Percentiles rank a stretch among this genome's conserved stretches.
Conservation (phyloP, 2,329 filamentous ascomycete genomes). For the Niveomyces coronatus region DNA sequence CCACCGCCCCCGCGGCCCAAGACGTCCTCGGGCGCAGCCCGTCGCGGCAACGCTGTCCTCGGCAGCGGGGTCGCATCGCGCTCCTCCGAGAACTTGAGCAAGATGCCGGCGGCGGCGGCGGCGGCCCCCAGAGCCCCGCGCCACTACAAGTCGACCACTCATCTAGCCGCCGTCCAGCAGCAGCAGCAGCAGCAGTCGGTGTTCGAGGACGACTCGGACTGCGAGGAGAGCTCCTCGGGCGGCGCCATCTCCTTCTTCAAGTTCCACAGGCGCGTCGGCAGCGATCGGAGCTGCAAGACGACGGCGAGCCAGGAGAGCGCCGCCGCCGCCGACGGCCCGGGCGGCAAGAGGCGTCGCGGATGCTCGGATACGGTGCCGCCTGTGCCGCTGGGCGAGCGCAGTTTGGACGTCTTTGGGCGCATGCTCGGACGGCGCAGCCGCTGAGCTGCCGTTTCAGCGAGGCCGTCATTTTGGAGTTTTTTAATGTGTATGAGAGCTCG, state of each 20-base stretch:
- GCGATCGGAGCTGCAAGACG: constrained; percentile 19
- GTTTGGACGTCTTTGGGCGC: constrained; percentile 26
- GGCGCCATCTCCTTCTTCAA: constrained; percentile 35
- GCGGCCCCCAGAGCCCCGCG: constrained; percentile 11
- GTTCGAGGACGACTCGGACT: constrained; percentile 39
- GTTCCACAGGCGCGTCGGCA: constrained; percentile 29
- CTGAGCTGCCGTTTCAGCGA: constrained; percentile 10
- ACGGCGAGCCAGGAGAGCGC: neutral
- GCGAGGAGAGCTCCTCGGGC: constrained; percentile 25
- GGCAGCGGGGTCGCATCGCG: constrained; percentile 15
- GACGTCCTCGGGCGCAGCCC: neutral
- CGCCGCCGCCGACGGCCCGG: too few species aligned
- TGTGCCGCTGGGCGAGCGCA: constrained; percentile 16
- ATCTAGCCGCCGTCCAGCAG: constrained; percentile 13
- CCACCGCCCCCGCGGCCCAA: constrained; percentile 4
- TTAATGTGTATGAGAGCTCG: neutral
- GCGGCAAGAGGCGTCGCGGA: neutral
- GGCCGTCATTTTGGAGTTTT: neutral
- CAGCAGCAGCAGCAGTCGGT: constrained; percentile 26
- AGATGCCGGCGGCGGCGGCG: constrained; percentile 8
- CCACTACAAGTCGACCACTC: constrained; percentile 19
- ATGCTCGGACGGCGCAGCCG: constrained; percentile 26
- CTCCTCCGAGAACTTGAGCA: constrained; percentile 16
- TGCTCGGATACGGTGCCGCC: constrained; percentile 11
- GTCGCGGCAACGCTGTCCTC: constrained; percentile 4